Conservation (phyloP, 495 filamentous ascomycete species). For the Penicillium dipodomyicola region DNA sequence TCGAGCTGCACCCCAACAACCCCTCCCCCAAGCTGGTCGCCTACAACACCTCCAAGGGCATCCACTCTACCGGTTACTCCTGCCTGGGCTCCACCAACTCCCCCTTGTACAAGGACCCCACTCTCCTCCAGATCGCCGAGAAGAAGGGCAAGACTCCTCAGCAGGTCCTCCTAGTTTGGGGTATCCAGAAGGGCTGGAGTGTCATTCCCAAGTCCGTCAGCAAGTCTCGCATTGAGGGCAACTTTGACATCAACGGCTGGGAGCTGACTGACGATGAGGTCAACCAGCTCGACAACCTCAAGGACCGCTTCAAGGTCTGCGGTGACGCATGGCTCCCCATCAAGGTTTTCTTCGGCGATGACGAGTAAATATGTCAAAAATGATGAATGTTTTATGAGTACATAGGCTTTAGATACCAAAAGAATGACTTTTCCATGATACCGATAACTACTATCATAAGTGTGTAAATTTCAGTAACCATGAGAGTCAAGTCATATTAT, state of each 20-base stretch:
- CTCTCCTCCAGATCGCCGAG: conserved; percentile 58
- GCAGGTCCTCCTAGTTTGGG: conserved; percentile 69
- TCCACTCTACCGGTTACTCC: conserved; percentile 67
- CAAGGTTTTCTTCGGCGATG: conserved; percentile 86
- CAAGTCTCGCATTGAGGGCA: conserved; percentile 59
- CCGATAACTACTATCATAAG: background rate
- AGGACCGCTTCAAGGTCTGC: conserved; percentile 73
- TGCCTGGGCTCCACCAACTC: conserved; percentile 62
- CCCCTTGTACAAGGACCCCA: conserved; percentile 56
- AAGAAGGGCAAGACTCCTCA: conserved; percentile 64
- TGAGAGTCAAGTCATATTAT: too few relatives aligned
- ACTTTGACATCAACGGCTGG: conserved; percentile 66
- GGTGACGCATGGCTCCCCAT: conserved; percentile 67
- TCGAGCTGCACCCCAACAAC: conserved; percentile 85
- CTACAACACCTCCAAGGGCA: conserved; percentile 65
- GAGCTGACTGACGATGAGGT: conserved; percentile 63
- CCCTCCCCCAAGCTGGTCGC: conserved; percentile 76
- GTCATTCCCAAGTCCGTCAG: conserved; percentile 71
- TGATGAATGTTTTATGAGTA: conserved; percentile 15
- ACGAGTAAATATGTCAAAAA: conserved; percentile 54
- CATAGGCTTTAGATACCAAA: conserved; percentile 25
- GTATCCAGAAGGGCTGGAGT: conserved; percentile 67
- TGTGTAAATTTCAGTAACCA: background rate
- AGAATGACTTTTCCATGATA: conserved; percentile 3
- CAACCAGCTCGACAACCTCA: conserved; percentile 57